phyloP scores from a whole-genome alignment of 257 asterid species.

The Gentiana dahurica region DNA sequence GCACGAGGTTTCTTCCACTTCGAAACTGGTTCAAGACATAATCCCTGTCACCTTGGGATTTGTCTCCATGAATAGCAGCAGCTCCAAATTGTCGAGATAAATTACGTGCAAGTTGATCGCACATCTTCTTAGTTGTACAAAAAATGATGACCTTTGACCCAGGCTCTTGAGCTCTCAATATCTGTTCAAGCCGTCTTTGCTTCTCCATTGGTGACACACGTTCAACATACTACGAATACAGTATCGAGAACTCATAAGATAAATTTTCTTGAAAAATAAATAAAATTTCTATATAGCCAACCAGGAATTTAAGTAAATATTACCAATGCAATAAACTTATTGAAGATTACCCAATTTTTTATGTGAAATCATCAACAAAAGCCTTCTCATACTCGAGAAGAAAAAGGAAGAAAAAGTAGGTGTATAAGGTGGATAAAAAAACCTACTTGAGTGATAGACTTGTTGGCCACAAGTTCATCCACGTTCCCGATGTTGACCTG shows the following conservation, averaged over 20 bases:
- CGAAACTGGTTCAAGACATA: slow-evolving; percentile 81
- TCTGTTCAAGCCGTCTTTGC: slow-evolving; percentile 81
- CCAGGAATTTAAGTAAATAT: too few relatives aligned
- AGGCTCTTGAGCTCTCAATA: slow-evolving; percentile 87
- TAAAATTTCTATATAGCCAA: too few relatives aligned
- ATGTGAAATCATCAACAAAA: too few relatives aligned
- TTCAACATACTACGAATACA: slow-evolving; percentile 54
- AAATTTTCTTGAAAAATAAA: neutral
- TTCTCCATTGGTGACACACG: slow-evolving; percentile 64
- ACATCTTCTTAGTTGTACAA: slow-evolving; percentile 96
- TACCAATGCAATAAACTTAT: too few relatives aligned
- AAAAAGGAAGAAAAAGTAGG: too few relatives aligned
- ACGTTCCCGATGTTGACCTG: slow-evolving; percentile 95
- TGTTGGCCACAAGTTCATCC: slow-evolving; percentile 92
- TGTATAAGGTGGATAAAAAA: neutral
- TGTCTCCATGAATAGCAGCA: slow-evolving; percentile 96
- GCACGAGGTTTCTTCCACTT: slow-evolving; percentile 73
- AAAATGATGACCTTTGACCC: slow-evolving; percentile 89
- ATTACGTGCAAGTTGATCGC: slow-evolving; percentile 72
- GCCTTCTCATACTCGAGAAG: too few relatives aligned
- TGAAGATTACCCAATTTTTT: too few relatives aligned
- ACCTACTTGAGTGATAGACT: slow-evolving; percentile 88
- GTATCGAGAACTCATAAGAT: neutral
- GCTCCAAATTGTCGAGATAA: slow-evolving; percentile 75
- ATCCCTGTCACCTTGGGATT: slow-evolving; percentile 95